Evolutionary conservation across 2,329 filamentous ascomycete species (phyloP), one percentile per base, ranked within the genome.

Genomic region (Colletotrichum sansevieriae): DNA sequence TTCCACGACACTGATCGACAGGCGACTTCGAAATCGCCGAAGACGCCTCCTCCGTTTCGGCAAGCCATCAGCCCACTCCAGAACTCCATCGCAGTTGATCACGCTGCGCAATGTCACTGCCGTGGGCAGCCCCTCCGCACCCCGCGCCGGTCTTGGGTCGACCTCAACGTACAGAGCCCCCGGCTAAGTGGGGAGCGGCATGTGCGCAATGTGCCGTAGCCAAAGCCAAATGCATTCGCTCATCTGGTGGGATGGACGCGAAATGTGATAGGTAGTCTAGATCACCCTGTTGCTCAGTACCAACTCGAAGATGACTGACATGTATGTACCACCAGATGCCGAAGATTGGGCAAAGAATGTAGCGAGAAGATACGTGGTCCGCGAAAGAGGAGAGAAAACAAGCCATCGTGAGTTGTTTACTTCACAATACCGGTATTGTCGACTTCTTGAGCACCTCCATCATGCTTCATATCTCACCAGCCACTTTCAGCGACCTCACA

Each of bases 141-240:
- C 29, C 11, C n/a, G 11, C 13, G 29, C 33, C 35, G 52, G 29
- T n/a, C 15, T 33, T 25, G 29, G 25, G 11, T 18, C 52, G 52
- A 18, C 35, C 52, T 20, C 52, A 55, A 10, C 52, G 52, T 22
- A n/a, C 37, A 18, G 35, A 22, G 2, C 25, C 44, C 20, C 15
- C 46, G n/a, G 25, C 33, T 15, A 62, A 55, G 83, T 86, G 84
- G 84, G 84, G 84, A n/a, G 82, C 82, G 4, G 84, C 84, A 1
- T 86, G 84, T 60, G 77, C 82, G 7, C 76, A 82, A 1, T 86
- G 84, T 71, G 82, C 83, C 12, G 76, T 79, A 9, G 82, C 84
- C 46, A 85, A 85, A 71, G 83, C 83, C 7, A 85, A 84, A 68
- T 86, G 84, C 70, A 79, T 85, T 59, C 80, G 83, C 9, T 78